A percentile compares a stretch with the other conserved stretches of the same genome.
phyloP scores from a whole-genome alignment of 2,329 filamentous ascomycete species.

The Penicillium palitans region DNA sequence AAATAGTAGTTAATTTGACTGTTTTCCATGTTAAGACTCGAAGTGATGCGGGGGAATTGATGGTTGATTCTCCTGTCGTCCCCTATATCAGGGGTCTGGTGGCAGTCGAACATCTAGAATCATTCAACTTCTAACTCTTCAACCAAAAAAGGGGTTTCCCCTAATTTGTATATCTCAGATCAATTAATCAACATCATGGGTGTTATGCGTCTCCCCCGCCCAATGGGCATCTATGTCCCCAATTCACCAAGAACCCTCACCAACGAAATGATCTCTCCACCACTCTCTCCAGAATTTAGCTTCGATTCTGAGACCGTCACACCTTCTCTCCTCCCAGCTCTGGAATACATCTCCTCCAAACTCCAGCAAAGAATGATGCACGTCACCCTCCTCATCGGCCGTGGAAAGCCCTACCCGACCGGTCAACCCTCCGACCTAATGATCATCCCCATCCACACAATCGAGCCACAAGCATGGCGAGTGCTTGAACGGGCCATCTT shows the following conservation, averaged over 20 bases:
- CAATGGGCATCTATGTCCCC: slow-evolving; percentile 38
- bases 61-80: slow-evolving; percentile 2
- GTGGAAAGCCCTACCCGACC: slow-evolving; percentile 42
- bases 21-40: slow-evolving; percentile 13
- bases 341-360: slow-evolving; percentile 46
- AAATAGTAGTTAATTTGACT: slow-evolving; percentile 16
- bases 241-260: slow-evolving; percentile 39
- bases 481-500: slow-evolving; percentile 37
- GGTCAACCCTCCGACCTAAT: slow-evolving; percentile 41
- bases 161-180: not conserved
- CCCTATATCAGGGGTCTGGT: slow-evolving; percentile 21
- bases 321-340: slow-evolving; percentile 39
- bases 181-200: slow-evolving; percentile 29
- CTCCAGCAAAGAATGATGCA: slow-evolving; percentile 42
- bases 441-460: slow-evolving; percentile 38
- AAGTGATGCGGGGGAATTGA: slow-evolving; percentile 18
- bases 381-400: slow-evolving; percentile 43
- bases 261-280: slow-evolving; percentile 44
- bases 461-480: slow-evolving; percentile 34
- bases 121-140: slow-evolving; percentile 1
- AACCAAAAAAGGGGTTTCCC: slow-evolving; percentile 1
- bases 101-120: not conserved
- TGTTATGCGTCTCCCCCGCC: slow-evolving; percentile 38
- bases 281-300: slow-evolving; percentile 40
- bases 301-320: slow-evolving; percentile 41